phyloP scores from a whole-genome alignment of 2,329 filamentous ascomycete species.

The Scedosporium boydii region DNA sequence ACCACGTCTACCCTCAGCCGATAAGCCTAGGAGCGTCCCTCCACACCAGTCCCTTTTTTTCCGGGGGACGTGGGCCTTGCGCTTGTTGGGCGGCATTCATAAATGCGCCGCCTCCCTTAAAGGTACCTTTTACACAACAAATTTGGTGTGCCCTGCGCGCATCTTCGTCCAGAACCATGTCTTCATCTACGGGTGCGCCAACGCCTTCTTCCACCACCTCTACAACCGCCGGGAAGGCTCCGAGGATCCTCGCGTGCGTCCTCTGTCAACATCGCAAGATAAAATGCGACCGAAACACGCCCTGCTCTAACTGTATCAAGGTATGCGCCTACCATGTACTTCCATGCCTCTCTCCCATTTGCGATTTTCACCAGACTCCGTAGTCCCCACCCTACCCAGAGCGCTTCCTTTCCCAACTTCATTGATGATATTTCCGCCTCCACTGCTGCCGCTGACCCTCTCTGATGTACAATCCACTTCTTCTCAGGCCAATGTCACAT shows the following conservation, averaged over 20 bases:
- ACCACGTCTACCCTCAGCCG: neutral
- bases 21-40: too few relatives aligned
- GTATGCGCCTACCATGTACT: conserved; percentile 21
- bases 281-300: conserved; percentile 50
- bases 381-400: neutral
- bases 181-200: neutral
- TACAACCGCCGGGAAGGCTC: conserved; percentile 23
- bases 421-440: conserved; percentile 2
- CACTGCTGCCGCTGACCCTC: neutral
- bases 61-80: neutral
- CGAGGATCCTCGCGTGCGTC: conserved; percentile 42
- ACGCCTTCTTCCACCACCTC: neutral
- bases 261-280: conserved; percentile 54
- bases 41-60: too few relatives aligned
- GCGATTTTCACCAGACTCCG: neutral
- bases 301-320: conserved; percentile 52
- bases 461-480: neutral
- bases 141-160: neutral
- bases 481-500: conserved; percentile 45
- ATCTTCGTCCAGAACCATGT: neutral
- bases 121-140: neutral
- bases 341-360: neutral
- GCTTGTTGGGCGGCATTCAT: neutral
- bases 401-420: neutral
- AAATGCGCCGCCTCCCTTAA: neutral